phyloP scores from a whole-genome alignment of 1,139 yeast genomes.

The Protomyces lactucae-debilis region DNA sequence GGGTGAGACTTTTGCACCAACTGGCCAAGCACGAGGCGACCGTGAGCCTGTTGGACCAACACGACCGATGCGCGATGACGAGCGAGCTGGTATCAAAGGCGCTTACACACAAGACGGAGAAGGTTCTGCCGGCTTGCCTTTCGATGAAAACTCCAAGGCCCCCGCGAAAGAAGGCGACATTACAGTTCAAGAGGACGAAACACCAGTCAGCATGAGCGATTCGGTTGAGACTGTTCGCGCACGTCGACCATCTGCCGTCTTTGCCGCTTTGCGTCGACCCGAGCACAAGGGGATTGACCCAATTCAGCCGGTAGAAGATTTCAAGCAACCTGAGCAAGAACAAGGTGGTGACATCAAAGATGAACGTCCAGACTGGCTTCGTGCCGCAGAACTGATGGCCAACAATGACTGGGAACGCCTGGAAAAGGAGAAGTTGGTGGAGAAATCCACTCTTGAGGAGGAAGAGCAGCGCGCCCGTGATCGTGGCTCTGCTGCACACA shows the following conservation, averaged over 20 bases:
- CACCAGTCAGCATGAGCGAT: slow-evolving; percentile 14
- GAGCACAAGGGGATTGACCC: slow-evolving; percentile 8
- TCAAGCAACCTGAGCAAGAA: slow-evolving; percentile 2
- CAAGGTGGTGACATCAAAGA: slow-evolving; percentile 5
- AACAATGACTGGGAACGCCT: slow-evolving; percentile 18
- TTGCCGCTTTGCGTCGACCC: slow-evolving; percentile 1
- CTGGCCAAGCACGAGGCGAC: slow-evolving; percentile 10
- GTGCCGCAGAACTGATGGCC: slow-evolving; percentile 26
- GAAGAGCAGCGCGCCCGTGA: slow-evolving; percentile 16
- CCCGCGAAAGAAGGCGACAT: slow-evolving; percentile 19
- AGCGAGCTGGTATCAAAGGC: slow-evolving; percentile 13
- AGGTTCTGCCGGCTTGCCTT: slow-evolving; percentile 29
- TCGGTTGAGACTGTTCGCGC: slow-evolving; percentile 13
- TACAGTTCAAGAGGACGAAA: slow-evolving; percentile 9
- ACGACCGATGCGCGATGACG: slow-evolving; percentile 7
- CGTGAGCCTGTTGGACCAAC: slow-evolving; percentile 20
- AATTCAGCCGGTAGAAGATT: slow-evolving; percentile 12
- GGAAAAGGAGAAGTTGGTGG: slow-evolving; percentile 4
- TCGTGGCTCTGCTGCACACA: slow-evolving; percentile 9
- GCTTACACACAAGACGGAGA: slow-evolving; percentile 27
- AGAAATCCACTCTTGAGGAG: background rate
- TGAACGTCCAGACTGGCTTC: slow-evolving; percentile 26
- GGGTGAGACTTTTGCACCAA: slow-evolving; percentile 18
- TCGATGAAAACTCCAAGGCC: slow-evolving; percentile 16
- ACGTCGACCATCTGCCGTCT: slow-evolving; percentile 11